Evolutionary conservation across 1,139 yeast genomes (phyloP), one percentile per base, ranked within the genome.

Genomic region (Candida sp.): DNA sequence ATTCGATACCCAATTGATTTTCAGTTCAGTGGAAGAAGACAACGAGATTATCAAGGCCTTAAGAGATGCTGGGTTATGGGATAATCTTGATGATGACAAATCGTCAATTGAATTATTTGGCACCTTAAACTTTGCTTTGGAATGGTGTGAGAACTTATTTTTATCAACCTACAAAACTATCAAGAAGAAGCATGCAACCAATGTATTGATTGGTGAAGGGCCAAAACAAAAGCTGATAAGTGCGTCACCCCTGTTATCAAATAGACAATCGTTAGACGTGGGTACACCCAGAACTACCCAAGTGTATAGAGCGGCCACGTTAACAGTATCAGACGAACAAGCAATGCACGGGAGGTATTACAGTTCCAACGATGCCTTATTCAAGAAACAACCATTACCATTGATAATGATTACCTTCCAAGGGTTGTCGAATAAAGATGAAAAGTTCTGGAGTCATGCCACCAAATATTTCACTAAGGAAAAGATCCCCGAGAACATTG

Each of bases 141-240:
- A 93, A 63, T 91, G 97, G 96, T 89, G 97, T 70, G 99, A 93
- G 60, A 91, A 93, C 64, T 83, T 86, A 52, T 89, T 90, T 55
- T 73, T 93, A 54, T 73, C 79, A 39, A 83, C 88, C 40, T 90
- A 87, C 64, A 73, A 65, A 46, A 50, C 56, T 30, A 57, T 70
- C 34, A 56, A 55, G 44, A 58, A 58, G 42, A 55, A 52, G 33
- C 50, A 51, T 41, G 47, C 55, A 45, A 47, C 41, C 38, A 50
- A 52, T 19, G 40, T 41, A 11, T 40, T 40, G 5, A 27, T 38
- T n/a, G 45, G 33, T 30, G 47, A 42, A 9, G 39, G 33, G 51
- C 19, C 19, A 2, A 39, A 47, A 12, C 34, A 32, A 12, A 32
- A n/a, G 11, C 34, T 25, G 39, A 42, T 34, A 23, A 30, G 38